These are phyloP conservation scores for Volvariella volvacea DNA, from an alignment of 1,284 basidiomycete species.

Conservation along the genomic window DNA sequence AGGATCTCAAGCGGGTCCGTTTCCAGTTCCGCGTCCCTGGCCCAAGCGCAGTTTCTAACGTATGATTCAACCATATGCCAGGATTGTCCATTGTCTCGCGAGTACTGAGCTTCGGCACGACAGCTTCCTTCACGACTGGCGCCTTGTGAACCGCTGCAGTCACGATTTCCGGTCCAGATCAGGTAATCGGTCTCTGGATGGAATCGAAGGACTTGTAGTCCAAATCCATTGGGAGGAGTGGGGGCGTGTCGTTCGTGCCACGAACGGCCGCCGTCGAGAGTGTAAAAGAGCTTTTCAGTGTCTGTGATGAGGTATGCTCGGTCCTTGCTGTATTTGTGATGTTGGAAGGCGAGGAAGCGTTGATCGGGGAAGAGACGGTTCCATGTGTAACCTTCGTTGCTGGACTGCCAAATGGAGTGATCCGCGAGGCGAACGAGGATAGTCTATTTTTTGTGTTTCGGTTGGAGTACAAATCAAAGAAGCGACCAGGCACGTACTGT, in stretches of 20 bases:
- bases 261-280: conserved; percentile 71
- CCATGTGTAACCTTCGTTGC: conserved; percentile 95
- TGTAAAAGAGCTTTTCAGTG: conserved; percentile 64
- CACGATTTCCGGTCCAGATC: conserved; percentile 82
- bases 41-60: conserved; percentile 91
- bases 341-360: conserved; percentile 77
- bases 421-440: conserved; percentile 81
- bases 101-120: conserved; percentile 68
- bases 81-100: conserved; percentile 68
- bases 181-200: conserved; percentile 84
- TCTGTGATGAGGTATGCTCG: conserved; percentile 89
- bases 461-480: conserved; percentile 8
- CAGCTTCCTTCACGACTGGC: conserved; percentile 38
- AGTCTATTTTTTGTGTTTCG: conserved; percentile 39
- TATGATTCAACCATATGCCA: conserved; percentile 85
- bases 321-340: conserved; percentile 75
- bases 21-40: conserved; percentile 68
- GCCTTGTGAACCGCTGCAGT: conserved; percentile 41
- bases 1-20: conserved; percentile 85
- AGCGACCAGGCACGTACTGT: conserved; percentile 33
- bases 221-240: conserved; percentile 73
- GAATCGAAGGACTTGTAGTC: conserved; percentile 77
- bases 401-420: conserved; percentile 84
- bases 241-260: conserved; percentile 69
- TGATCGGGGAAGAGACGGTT: conserved; percentile 53